Evolutionary conservation across 192 early-diverging fungal genomes (phyloP), one percentile per base, ranked within the genome.

Genomic region (Phlyctochytrium planicorne): DNA sequence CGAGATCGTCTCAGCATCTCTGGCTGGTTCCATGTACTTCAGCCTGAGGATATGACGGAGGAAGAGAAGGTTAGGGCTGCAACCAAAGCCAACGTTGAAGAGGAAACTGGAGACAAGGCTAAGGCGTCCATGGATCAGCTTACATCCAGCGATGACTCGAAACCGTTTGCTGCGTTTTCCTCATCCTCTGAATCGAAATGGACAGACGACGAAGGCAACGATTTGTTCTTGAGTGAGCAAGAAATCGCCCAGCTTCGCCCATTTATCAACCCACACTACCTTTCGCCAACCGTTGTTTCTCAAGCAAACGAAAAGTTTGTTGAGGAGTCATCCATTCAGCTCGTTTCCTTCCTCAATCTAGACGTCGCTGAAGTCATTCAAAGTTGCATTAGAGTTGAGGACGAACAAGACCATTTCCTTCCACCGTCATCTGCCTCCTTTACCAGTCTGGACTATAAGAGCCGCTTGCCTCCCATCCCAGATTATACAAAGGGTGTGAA

Each of bases 21-120:
- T 29, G 91, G 90, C 0, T 91, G 90, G 91, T 93, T 91, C 76
- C 90, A 93, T 63, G 75, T 87, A 34, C 88, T 90, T 27, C 85
- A 88, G 76, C 79, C 79, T 20, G 89, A 86, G 14, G 91, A 93
- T 87, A 88, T 66, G 59, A 65, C 12, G 14, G 80, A 79, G 27
- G 76, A 79, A 69, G 82, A 81, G 59, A 60, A 72, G 14, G 67
- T 35, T 34, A 78, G 78, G 2, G 81, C 82, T 0, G 73, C 73
- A 16, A 56, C 65, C 30, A 64, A 33, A 20, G 75, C 29, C 14
- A 10, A 10, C 20, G 25, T 10, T 25, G 55, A 10, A 4, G 55
- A 12, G 55, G 55, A 59, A n/a, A 1, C 14, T 16, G 35, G 20
- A 31, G 65, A 34, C 23, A 59, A 60, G 20, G 65, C 65, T 10